Base-by-base conservation (phyloP, 805 yeast genomes). In the Wickerhamomyces bovis region DNA sequence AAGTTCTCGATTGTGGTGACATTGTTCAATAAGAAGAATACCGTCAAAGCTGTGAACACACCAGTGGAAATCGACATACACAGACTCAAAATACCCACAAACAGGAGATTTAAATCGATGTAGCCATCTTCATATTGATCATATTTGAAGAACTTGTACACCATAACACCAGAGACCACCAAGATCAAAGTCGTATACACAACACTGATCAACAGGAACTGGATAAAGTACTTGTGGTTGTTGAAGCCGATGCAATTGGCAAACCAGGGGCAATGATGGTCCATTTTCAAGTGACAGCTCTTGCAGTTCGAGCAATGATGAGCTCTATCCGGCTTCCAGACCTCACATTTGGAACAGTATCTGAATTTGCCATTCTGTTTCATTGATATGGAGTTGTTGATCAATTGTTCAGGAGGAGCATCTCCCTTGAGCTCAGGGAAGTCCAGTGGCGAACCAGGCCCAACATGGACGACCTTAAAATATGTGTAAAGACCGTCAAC, bases 211-310 rank as follows among this genome's bases (percentile, higher is more conserved):
- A 73, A 40, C 44, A 89, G 63, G 59, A 85, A 85, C 61, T 89
- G 96, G 23, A 88, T 62, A 59, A 90, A 92, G 61, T 71, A 78
- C 65, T 89, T 85, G 53, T 86, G 89, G 65, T 92, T 92, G 25
- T 68, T 68, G 65, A 78, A 84, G 0, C 98, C 98, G 48, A 92
- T 77, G 63, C 97, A 90, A 6, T 80, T 72, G 2, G 95, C 83
- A 64, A 89, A 89, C 98, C 98, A 92, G 0, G 97, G 97, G 51
- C 84, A 83, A 66, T 89, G 97, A 62, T 89, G 97, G 63, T 89
- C 97, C 97, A 89, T 90, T 57, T 78, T 80, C 49, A 90, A 62
- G 23, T 86, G 78, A 63, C 97, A 89, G 28, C 48, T 51, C 19
- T 77, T 70, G 60, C 95, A 88, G 2, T 75, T 68, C 35, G 85